phyloP scores from a whole-genome alignment of 2,329 filamentous ascomycete species.

The Leptographium lundbergii region DNA sequence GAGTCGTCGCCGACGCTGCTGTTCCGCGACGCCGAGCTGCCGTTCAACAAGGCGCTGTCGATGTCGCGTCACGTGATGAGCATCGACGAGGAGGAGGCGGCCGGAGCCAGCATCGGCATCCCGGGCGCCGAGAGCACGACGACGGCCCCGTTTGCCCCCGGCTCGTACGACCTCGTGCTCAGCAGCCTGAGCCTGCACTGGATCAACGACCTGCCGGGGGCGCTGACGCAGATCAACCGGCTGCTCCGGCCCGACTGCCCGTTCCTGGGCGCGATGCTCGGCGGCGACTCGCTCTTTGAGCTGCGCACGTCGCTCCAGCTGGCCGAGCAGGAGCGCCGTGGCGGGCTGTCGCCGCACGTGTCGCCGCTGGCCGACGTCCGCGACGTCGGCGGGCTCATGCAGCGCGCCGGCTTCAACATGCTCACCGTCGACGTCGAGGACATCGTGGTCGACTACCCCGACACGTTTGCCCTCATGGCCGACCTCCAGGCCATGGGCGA shows the following conservation, averaged over 20 bases:
- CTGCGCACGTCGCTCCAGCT: slow-evolving; percentile 86
- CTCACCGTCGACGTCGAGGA: slow-evolving; percentile 96
- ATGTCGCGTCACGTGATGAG: slow-evolving; percentile 65
- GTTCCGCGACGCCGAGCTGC: slow-evolving; percentile 61
- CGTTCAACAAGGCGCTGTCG: slow-evolving; percentile 62
- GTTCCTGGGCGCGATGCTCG: slow-evolving; percentile 93
- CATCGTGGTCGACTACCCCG: slow-evolving; percentile 88
- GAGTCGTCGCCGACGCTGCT: slow-evolving; percentile 71
- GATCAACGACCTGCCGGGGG: slow-evolving; percentile 88
- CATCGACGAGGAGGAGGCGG: slow-evolving; percentile 39
- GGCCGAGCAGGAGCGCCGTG: slow-evolving; percentile 77
- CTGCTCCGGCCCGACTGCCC: slow-evolving; percentile 82
- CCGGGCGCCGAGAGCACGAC: no score
- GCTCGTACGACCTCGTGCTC: slow-evolving; percentile 78
- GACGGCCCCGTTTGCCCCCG: slow-evolving; percentile 56
- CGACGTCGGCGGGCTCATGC: slow-evolving; percentile 78
- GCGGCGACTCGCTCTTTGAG: slow-evolving; percentile 88
- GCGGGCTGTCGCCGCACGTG: slow-evolving; percentile 84
- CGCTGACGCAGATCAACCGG: slow-evolving; percentile 73
- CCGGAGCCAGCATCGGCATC: neutral
- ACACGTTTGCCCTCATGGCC: slow-evolving; percentile 80
- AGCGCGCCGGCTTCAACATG: slow-evolving; percentile 84
- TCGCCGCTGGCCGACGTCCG: slow-evolving; percentile 85
- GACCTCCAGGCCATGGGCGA: slow-evolving; percentile 97
- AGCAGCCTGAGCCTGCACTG: slow-evolving; percentile 87